Evolutionary conservation across 148 eudicot species (phyloP).

Genomic region (Camellia japonica): DNA sequence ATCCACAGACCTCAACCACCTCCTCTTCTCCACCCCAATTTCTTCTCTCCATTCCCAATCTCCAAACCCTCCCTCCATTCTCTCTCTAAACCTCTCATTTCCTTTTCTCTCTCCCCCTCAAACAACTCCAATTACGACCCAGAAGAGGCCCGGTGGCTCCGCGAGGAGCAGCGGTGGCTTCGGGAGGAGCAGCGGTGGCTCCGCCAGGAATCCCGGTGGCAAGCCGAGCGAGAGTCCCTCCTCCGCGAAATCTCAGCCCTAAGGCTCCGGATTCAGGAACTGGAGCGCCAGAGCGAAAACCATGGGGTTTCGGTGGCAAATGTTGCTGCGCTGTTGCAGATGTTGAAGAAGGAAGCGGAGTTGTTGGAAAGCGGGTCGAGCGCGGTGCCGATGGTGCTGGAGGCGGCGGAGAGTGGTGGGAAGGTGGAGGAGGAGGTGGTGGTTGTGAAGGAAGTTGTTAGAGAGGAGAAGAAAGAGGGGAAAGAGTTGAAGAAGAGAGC

Average conservation of each 20-base stretch:
- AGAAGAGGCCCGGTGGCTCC: conserved; percentile 78
- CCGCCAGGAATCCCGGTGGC: conserved; percentile 77
- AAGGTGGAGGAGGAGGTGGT: conserved; percentile 24
- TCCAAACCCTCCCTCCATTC: conserved; percentile 1
- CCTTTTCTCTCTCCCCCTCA: conserved; percentile 23
- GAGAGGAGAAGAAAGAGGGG: conserved; percentile 16
- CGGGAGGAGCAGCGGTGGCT: conserved; percentile 97
- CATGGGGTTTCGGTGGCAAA: conserved; percentile 29
- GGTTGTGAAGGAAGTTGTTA: conserved; percentile 31
- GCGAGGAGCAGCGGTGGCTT: conserved; percentile 91
- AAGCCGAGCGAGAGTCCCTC: conserved; percentile 57
- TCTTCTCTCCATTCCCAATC: conserved; percentile 9
- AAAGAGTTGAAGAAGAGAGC: conserved; percentile 25
- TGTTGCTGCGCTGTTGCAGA: conserved; percentile 47
- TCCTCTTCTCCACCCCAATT: background rate
- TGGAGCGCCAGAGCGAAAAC: conserved; percentile 20
- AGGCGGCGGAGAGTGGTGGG: conserved; percentile 18
- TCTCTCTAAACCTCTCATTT: conserved; percentile 23
- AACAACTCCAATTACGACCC: conserved; percentile 23
- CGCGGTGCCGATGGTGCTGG: conserved; percentile 34
- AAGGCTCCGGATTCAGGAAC: conserved; percentile 45
- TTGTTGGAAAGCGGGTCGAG: conserved; percentile 33
- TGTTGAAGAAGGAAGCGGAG: conserved; percentile 31
- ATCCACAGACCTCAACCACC: conserved; percentile 7
- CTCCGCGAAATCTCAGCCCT: conserved; percentile 47